Percentiles rank a stretch among this genome's conserved stretches.
Evolutionary conservation across 2,329 filamentous ascomycete species (phyloP).

Genomic region (Stagonosporopsis rhizophila): DNA sequence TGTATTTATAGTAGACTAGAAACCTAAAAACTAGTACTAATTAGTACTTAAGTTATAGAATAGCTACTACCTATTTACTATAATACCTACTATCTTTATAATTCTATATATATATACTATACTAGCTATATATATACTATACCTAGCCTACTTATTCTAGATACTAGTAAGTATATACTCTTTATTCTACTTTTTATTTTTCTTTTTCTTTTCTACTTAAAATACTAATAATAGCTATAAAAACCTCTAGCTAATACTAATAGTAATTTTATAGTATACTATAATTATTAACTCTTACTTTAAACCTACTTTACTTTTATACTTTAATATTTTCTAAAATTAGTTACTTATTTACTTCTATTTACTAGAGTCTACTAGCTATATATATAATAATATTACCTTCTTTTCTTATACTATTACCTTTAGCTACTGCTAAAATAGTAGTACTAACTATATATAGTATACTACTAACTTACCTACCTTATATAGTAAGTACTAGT

Average conservation of each 20-base stretch:
- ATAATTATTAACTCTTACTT: slow-evolving; percentile 16
- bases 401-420: slow-evolving; percentile 19
- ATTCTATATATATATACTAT: slow-evolving; percentile 21
- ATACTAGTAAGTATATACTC: slow-evolving; percentile 12
- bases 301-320: slow-evolving; percentile 17
- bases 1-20: slow-evolving; percentile 1
- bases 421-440: background rate
- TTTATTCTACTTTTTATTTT: slow-evolving; percentile 17
- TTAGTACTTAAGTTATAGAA: slow-evolving; percentile 24
- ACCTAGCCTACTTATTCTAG: slow-evolving; percentile 16
- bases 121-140: slow-evolving; percentile 18
- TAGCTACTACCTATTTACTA: slow-evolving; percentile 13
- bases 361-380: slow-evolving; percentile 12
- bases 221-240: slow-evolving; percentile 22
- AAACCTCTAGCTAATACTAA: slow-evolving; percentile 26
- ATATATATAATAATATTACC: slow-evolving; percentile 21
- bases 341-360: slow-evolving; percentile 19
- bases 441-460: slow-evolving; percentile 25
- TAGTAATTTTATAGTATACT: slow-evolving; percentile 24
- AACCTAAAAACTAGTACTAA: slow-evolving; percentile 28
- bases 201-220: slow-evolving; percentile 17
- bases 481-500: slow-evolving; percentile 35
- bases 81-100: slow-evolving; percentile 17
- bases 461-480: slow-evolving; percentile 30
- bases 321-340: slow-evolving; percentile 19